Evolutionary conservation across 2,329 filamentous ascomycete species (phyloP).

Genomic region (Claviceps africana): DNA sequence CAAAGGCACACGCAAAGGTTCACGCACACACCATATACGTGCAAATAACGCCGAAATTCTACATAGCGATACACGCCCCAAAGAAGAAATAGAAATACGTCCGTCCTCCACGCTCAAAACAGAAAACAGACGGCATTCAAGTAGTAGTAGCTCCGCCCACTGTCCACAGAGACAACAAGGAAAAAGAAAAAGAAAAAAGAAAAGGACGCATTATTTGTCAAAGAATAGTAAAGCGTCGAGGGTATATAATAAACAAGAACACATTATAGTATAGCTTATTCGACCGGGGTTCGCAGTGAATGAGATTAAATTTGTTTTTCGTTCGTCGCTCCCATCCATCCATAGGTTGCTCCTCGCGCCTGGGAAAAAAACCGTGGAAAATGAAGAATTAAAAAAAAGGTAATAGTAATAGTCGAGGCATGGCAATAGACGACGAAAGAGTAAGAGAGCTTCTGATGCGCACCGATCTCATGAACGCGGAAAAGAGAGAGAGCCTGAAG

Average conservation of each 20-base stretch:
- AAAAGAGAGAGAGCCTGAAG: background rate
- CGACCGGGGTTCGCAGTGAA: background rate
- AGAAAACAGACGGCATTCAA: background rate
- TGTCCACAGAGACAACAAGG: background rate
- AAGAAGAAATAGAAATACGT: background rate
- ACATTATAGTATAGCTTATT: slow-evolving; percentile 1
- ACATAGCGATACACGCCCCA: background rate
- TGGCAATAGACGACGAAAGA: background rate
- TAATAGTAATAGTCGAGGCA: background rate
- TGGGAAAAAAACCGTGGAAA: background rate
- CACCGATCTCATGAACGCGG: background rate
- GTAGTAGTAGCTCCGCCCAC: background rate
- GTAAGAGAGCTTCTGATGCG: background rate
- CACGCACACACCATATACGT: background rate
- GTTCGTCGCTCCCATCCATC: background rate
- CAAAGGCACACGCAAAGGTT: no score
- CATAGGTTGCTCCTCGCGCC: background rate
- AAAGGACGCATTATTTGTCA: background rate
- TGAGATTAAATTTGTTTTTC: background rate
- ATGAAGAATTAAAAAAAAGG: background rate
- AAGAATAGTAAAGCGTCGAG: background rate
- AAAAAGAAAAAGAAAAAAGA: background rate
- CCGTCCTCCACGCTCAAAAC: background rate
- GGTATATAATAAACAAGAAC: slow-evolving; percentile 8
- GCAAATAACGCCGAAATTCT: background rate